Evolutionary conservation across 2,329 filamentous ascomycete genomes (phyloP), one percentile per base, ranked within the genome.

Genomic region (Phymatotrichopsis omnivora): DNA sequence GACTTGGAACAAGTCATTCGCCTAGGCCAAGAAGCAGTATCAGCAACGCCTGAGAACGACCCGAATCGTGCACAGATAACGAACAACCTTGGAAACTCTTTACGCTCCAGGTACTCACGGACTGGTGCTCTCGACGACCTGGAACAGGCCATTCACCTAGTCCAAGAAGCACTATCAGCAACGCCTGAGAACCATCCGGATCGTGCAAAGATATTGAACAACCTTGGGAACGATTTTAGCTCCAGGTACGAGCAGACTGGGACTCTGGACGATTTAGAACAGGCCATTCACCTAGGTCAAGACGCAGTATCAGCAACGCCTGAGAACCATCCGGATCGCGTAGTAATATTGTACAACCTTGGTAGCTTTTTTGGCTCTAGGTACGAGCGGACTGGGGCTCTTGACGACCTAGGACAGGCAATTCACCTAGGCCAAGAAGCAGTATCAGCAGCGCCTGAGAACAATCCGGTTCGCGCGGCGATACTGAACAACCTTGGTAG

Each of bases 301-400:
- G 54, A 42, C 59, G 62, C 25, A 37, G 27, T 29, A 29, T 8
- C 23, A 25, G 55, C 7, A 54, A 61, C 17, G 58, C 47, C 7
- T 56, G 46, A 47, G 53, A 1, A 61, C 44, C 10, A 61, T 47
- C 22, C 46, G 38, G 12, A 57, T 48, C 19, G 59, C 58, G 24
- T 51, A 31, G n/a, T 51, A 52, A 11, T 57, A 30, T 17, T 53
- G 53, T 29, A 51, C 45, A 27, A 57, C n/a, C 12, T 39, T 14
- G n/a, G 36, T 19, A 10, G 30, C 23, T 10, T 5, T 16, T 17
- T 39, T 3, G 17, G 11, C n/a, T 7, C 23, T 2, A 29, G 36
- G 12, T 39, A 39, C 12, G 2, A 19, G 24, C 17, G n/a, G 12
- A 19, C 14, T 10, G 24, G 24, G n/a, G 23, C 2, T 8, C 5